Evolutionary conservation across 805 yeast genomes (phyloP), one percentile per base, ranked within the genome.

Genomic region (Kodamaea restingae): DNA sequence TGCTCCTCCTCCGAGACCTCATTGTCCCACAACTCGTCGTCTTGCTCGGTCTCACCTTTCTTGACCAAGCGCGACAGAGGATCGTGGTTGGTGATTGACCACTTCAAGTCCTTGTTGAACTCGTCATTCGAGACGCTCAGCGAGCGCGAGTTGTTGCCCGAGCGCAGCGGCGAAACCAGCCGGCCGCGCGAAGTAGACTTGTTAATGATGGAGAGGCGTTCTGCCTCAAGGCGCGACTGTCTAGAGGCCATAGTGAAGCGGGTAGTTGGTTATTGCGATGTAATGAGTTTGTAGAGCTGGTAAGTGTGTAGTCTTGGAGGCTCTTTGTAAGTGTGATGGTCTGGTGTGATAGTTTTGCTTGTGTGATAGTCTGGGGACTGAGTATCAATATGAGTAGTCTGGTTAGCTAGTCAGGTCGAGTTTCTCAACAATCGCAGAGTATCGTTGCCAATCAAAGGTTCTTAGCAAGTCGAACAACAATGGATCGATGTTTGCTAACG

Each of bases 71-170:
- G 63, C 50, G 81, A 84, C 45, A 81, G 80, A 0, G 95, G 95
- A 50, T 84, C 90, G 49, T 79, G 84, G 39, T 76, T 74, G 35
- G 85, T 70, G 30, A 84, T 80, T 0, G 85, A 75, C 80, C 84
- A 82, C 48, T 74, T 75, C 40, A 76, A 51, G 27, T 70, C 75
- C 44, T 66, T 68, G 40, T 55, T 55, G 42, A 49, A 58, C 28
- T 63, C 71, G 35, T 64, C 70, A 29, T 59, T 58, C 54, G 56
- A 60, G 6, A 55, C 48, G 11, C 70, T 63, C 12, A 64, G 56
- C 14, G 70, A 63, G 29, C 72, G 50, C 32, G 59, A 50, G 32
- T 51, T 50, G 45, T 48, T 52, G 15, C 57, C 58, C 3, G 56
- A 43, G 8, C 52, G 44, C 3, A 60, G 43, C 5, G 73, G 72